These are phyloP conservation scores for Eucalyptus guilfoylei DNA, from an alignment of 345 rosid genomes.

Conservation along the genomic window DNA sequence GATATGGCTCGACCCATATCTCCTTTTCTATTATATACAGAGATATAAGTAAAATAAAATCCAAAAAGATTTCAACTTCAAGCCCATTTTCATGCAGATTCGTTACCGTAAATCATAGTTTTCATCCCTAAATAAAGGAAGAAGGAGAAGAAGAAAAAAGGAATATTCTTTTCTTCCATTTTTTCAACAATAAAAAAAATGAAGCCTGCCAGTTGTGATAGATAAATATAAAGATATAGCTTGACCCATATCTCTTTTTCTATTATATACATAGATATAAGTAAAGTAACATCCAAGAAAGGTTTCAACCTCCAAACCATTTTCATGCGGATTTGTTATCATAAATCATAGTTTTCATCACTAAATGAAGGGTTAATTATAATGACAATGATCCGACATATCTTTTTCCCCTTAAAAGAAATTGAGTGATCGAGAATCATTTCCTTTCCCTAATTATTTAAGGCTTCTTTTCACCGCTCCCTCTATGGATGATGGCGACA, in stretches of 20 bases:
- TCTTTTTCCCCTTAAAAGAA: background rate
- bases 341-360: background rate
- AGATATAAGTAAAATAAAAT: background rate
- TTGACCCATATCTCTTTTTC: background rate
- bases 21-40: background rate
- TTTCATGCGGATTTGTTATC: background rate
- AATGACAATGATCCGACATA: background rate
- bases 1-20: background rate
- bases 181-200: background rate
- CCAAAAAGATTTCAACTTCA: background rate
- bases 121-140: background rate
- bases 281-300: background rate
- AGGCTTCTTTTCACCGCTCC: background rate
- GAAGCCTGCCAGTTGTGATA: background rate
- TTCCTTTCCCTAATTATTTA: background rate
- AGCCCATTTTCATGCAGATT: background rate
- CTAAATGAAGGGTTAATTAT: background rate
- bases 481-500: background rate
- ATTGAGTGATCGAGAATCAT: background rate
- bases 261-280: background rate
- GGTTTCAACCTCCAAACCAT: background rate
- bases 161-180: background rate
- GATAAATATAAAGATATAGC: background rate
- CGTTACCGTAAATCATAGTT: background rate
- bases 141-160: background rate